Evolutionary conservation across 768 basidiomycete genomes (phyloP).

Genomic region (Rhodotorula graminis): DNA sequence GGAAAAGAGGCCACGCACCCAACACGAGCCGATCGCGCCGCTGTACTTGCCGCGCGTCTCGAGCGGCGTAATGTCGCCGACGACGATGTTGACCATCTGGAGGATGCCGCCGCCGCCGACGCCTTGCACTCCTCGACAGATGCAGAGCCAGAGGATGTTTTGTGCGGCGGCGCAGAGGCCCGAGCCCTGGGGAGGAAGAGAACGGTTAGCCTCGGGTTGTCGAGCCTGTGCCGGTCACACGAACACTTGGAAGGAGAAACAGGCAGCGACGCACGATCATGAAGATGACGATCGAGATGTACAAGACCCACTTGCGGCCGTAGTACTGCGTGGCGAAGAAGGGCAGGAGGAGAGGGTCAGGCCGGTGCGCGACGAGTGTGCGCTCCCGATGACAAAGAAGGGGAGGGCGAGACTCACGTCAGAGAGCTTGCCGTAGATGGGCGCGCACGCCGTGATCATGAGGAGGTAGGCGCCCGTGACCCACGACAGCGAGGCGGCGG

Average conservation of each 20-base stretch:
- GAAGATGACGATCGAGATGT: slow-evolving; percentile 21
- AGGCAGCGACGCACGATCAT: slow-evolving; percentile 8
- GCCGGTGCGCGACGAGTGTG: too few relatives aligned
- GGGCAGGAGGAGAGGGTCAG: too few relatives aligned
- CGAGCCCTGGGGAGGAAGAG: slow-evolving; percentile 11
- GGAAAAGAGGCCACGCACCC: too few relatives aligned
- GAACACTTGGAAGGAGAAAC: too few relatives aligned
- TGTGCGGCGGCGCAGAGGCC: slow-evolving; percentile 24
- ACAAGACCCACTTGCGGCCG: slow-evolving; percentile 45
- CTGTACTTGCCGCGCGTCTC: slow-evolving; percentile 44
- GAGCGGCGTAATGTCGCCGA: slow-evolving; percentile 46
- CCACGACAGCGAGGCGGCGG: slow-evolving; percentile 63
- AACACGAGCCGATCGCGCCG: slow-evolving; percentile 8
- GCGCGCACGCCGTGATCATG: slow-evolving; percentile 55
- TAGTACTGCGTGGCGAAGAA: slow-evolving; percentile 42
- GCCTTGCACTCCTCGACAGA: slow-evolving; percentile 32
- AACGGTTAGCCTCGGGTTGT: too few relatives aligned
- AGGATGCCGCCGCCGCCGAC: slow-evolving; percentile 48
- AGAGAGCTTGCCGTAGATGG: slow-evolving; percentile 73
- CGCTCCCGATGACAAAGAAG: too few relatives aligned
- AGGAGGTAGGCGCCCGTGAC: slow-evolving; percentile 68
- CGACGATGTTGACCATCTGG: slow-evolving; percentile 48
- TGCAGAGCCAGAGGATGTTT: slow-evolving; percentile 29
- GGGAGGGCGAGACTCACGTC: slow-evolving; percentile 46
- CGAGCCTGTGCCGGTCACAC: too few relatives aligned